Base-by-base conservation (phyloP, 495 filamentous ascomycete genomes). In the Pseudoneurospora amorphoporcata region DNA sequence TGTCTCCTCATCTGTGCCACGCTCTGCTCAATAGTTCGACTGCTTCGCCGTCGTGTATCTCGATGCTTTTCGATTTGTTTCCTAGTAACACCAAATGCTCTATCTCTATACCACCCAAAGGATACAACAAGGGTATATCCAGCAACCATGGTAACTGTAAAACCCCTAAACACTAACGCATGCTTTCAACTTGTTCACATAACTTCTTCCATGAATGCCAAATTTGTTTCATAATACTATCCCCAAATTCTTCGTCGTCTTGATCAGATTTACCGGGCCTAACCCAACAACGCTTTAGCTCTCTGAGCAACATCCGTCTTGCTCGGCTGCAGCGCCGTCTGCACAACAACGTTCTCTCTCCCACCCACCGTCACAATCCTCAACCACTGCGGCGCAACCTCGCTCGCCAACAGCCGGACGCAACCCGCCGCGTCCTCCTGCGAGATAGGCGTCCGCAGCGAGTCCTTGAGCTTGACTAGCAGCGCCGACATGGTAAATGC, bases 361-460 rank as follows among this genome's bases (percentile, higher is more conserved):
- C 82, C 86, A 0, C 85, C 87, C 58, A 90, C 78, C 71, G 82
- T 83, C 43, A 91, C 82, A 1, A 91, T 75, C 40, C 82, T 77
- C 43, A 91, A 74, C 88, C 90, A 92, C 72, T 87, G 85, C 0
- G 91, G 88, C 58, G 86, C 85, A 35, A 92, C 84, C 81, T 92
- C 90, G 1, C 39, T 68, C 17, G 81, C 87, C 73, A 92, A 75
- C 72, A 92, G 69, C 69, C 82, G 81, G n/a, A 92, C 82, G 74
- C 86, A 89, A 19, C 70, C 75, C 41, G 81, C 80, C 4, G 82
- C 89, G 74, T 92, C 91, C 69, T 88, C 88, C 70, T 80, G 84
- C 53, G 86, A 87, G 58, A 92, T 85, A 5, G 89, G 88, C 71
- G 84, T 88, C 42, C 88, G 81, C 71, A 91, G 79, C 69, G 88